phyloP scores from a whole-genome alignment of 805 yeast genomes.

The Hanseniaspora taiwanica region DNA sequence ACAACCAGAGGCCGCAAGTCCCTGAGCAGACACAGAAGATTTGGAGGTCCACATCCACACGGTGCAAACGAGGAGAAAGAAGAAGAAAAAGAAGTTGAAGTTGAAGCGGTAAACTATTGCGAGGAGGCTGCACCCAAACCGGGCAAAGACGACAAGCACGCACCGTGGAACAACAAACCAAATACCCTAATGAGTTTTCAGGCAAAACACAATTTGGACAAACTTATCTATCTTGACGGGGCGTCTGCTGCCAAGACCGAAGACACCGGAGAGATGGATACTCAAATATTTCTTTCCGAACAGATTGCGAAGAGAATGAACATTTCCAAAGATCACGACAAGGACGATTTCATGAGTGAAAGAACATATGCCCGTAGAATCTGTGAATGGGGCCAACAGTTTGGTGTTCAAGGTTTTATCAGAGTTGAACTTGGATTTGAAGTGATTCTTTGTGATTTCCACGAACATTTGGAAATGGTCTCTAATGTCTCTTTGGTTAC shows the following conservation, averaged over 20 bases:
- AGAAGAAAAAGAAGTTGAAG: not conserved
- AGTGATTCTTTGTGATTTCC: constrained; percentile 46
- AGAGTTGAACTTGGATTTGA: constrained; percentile 52
- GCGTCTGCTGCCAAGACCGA: constrained; percentile 50
- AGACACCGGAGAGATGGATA: constrained; percentile 47
- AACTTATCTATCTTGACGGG: constrained; percentile 44
- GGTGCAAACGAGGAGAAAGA: constrained; percentile 1
- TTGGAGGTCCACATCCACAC: constrained; percentile 4
- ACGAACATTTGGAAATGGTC: constrained; percentile 32
- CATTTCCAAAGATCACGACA: constrained; percentile 10
- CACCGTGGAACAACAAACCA: constrained; percentile 3
- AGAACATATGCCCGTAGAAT: constrained; percentile 33
- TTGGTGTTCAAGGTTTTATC: constrained; percentile 45
- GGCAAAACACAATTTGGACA: constrained; percentile 34
- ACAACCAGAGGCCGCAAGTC: constrained; percentile 13
- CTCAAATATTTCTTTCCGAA: constrained; percentile 32
- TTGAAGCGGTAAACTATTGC: not conserved
- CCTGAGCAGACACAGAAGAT: constrained; percentile 7
- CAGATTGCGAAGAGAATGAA: constrained; percentile 9
- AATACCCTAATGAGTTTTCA: constrained; percentile 32
- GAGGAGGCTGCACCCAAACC: not conserved
- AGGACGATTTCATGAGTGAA: constrained; percentile 27
- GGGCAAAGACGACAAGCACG: constrained; percentile 1
- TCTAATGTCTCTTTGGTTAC: constrained; percentile 30
- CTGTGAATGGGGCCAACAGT: constrained; percentile 39